Evolutionary conservation across 441 rosid species (phyloP).

Genomic region (Gossypium gossypioides): DNA sequence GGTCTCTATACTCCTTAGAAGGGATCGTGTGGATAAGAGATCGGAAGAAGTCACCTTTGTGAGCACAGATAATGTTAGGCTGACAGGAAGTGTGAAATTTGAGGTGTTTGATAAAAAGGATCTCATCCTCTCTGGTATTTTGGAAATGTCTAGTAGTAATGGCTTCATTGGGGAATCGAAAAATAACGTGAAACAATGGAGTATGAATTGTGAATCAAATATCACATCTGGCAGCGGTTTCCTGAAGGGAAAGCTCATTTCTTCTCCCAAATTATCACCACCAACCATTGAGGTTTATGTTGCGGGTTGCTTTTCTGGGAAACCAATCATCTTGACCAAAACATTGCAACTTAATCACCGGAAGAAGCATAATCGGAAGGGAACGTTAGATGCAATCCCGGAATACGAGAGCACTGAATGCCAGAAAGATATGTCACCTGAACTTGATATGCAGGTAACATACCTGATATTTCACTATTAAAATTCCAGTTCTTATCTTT

Average conservation of each 20-base stretch:
- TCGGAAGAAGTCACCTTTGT: slow-evolving; percentile 75
- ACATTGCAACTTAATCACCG: slow-evolving; percentile 48
- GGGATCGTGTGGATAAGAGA: slow-evolving; percentile 63
- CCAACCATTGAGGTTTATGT: slow-evolving; percentile 73
- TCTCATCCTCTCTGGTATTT: slow-evolving; percentile 51
- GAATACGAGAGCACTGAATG: slow-evolving; percentile 52
- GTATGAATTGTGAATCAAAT: slow-evolving; percentile 53
- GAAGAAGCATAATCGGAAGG: slow-evolving; percentile 54
- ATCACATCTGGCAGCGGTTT: slow-evolving; percentile 37
- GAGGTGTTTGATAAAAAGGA: slow-evolving; percentile 54
- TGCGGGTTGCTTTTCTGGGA: slow-evolving; percentile 62
- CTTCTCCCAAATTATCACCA: slow-evolving; percentile 30
- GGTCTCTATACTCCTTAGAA: slow-evolving; percentile 47
- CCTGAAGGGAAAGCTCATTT: slow-evolving; percentile 42
- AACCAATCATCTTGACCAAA: slow-evolving; percentile 70
- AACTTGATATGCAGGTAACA: slow-evolving; percentile 47
- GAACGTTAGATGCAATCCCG: slow-evolving; percentile 57
- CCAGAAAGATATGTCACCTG: slow-evolving; percentile 26
- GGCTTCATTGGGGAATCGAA: slow-evolving; percentile 42
- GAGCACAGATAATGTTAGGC: slow-evolving; percentile 64
- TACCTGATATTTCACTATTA: background rate
- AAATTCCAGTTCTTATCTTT: background rate
- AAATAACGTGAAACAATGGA: slow-evolving; percentile 43
- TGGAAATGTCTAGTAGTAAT: slow-evolving; percentile 43
- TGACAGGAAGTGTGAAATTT: slow-evolving; percentile 62